Base-by-base conservation (phyloP, 2,329 filamentous ascomycete genomes). In the Coniosporium tulheliwenetii region DNA sequence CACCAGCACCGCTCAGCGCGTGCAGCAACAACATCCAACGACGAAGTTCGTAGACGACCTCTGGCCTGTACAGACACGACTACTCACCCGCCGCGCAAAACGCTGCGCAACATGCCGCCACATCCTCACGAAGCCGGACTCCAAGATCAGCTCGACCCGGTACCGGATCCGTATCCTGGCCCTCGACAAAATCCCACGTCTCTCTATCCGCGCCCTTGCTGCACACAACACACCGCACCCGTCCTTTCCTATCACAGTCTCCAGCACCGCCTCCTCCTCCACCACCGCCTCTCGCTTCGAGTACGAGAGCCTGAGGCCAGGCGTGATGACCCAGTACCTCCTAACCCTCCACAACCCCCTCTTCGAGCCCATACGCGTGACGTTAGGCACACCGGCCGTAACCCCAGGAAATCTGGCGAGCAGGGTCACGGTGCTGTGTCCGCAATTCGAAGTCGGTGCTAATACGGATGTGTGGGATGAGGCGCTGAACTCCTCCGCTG, bases 401-500 rank as follows among this genome's bases (percentile, higher is more conserved):
- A 93, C 85, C 0, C 84, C 85, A 0, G 85, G 85, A 3, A 71
- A 77, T 8, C 82, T 87, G 51, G 70, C 74, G 1, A 82, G 80
- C 42, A 81, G 76, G 51, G 85, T 98, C 44, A 98, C 91, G 0
- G 80, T 98, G 10, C 70, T 98, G 1, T 98, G 89, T 53, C 91
- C 91, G 0, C 79, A 93, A 51, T 96, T 98, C 58, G 84, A 91
- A 38, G 80, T 98, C 36, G 89, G 87, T 46, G 85, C 89, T 43
- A 95, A 94, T 58, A 91, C 85, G n/a, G 82, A 87, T 51, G 75
- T 93, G 60, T 83, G 82, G 81, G 89, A 96, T 51, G 91, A 96
- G 55, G 89, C 87, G 0, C 69, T 95, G 9, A 55, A 75, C 71
- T 13, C 36, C 16, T 10, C 32, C 10, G 5, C 32, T 5, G 5